These are phyloP conservation scores for Coemansia sp. DNA, from an alignment of 192 early-diverging fungal genomes.

Conservation along the genomic window DNA sequence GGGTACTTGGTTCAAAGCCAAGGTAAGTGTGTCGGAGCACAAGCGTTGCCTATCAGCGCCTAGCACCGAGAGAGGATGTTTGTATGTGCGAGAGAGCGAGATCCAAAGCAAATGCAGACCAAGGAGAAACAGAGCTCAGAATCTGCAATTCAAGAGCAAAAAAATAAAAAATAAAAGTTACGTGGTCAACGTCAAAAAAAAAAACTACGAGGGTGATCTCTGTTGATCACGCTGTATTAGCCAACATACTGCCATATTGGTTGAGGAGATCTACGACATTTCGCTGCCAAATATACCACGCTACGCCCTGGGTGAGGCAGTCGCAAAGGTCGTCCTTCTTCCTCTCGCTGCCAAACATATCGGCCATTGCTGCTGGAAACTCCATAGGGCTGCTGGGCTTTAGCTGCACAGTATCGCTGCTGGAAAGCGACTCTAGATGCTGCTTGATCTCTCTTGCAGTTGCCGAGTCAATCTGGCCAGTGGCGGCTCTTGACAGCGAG, in stretches of 20 bases:
- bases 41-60: neutral
- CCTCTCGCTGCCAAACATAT: conserved; percentile 36
- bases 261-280: conserved; percentile 19
- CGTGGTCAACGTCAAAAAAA: neutral
- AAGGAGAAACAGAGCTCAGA: neutral
- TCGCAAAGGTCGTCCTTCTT: conserved; percentile 54
- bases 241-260: conserved; percentile 11
- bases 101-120: neutral
- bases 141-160: neutral
- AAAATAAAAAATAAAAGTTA: conserved; percentile 18
- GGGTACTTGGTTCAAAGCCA: neutral
- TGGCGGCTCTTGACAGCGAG: conserved; percentile 7
- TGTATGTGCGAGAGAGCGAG: neutral
- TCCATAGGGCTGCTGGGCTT: conserved; percentile 7
- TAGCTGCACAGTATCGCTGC: conserved; percentile 9
- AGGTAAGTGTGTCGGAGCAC: neutral
- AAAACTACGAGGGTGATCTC: neutral
- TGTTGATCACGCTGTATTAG: neutral
- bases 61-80: neutral
- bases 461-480: neutral
- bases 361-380: conserved; percentile 19
- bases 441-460: neutral
- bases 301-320: conserved; percentile 45
- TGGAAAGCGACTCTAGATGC: neutral
- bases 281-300: conserved; percentile 51